Evolutionary conservation across 2,329 filamentous ascomycete species (phyloP), one percentile per base, ranked within the genome.

Genomic region (Exophiala mesophila): DNA sequence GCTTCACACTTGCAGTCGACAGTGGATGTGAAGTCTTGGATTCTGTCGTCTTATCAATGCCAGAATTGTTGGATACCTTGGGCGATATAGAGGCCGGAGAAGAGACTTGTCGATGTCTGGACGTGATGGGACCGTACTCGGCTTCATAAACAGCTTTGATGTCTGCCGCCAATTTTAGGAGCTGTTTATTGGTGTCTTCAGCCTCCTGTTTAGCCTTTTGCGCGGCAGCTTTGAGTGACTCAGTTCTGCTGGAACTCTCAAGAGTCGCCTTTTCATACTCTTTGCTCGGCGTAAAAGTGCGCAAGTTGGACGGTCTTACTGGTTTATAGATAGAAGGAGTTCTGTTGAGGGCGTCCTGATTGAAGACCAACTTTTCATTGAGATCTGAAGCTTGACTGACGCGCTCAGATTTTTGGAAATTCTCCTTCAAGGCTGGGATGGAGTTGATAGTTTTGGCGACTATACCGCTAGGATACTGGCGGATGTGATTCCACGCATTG

Each of bases 81-180:
- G 17, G 3, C 9, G 21, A 36, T 17, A 12, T 40, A 38, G 20
- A 9, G 12, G 24, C n/a, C 19, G 15, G n/a, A 13, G 23, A 31
- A 12, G 20, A n/a, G 5, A 30, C 15, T 31, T 52, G 50, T 19
- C 43, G 32, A 31, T 52, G 49, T 15, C 41, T 38, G 8, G 45
- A 5, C 10, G 47, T 43, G 20, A 55, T 56, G 12, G 39, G 15
- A 9, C 55, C 54, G 34, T 57, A 55, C 10, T 50, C 39, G 23
- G 49, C 42, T 40, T 59, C 55, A 24, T 59, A 58, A 9, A 55
- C 44, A n/a, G 34, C 38, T 37, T 50, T 47, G 16, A 57, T 52
- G 8, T 56, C 50, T 9, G 36, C 39, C 28, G 44, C 40, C 12
- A 55, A 39, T 21, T 16, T 23, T 12, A 41, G 41, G 15, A 53